Evolutionary conservation across 106 monocot genomes (phyloP).

Genomic region (Dendrobium huoshanense): DNA sequence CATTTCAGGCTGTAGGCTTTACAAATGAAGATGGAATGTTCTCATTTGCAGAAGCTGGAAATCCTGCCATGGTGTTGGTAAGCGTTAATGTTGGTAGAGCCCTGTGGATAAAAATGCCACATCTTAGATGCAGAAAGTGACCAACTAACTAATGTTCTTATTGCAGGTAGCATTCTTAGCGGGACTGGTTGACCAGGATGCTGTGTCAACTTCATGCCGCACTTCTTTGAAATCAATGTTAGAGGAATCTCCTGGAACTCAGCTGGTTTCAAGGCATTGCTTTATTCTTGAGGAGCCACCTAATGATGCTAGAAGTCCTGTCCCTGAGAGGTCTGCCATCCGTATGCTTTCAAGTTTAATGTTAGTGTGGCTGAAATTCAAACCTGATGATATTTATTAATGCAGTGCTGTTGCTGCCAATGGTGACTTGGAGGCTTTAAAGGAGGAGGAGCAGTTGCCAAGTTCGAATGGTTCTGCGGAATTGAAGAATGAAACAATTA

Average conservation of each 20-base stretch:
- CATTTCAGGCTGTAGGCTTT: conserved; percentile 63
- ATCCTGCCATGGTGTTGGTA: conserved; percentile 89
- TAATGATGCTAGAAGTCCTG: conserved; percentile 32
- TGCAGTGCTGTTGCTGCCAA: conserved; percentile 22
- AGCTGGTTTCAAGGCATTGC: conserved; percentile 87
- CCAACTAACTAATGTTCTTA: not conserved
- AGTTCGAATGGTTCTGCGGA: conserved; percentile 17
- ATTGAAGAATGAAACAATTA: conserved; percentile 10
- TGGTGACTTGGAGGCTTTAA: conserved; percentile 19
- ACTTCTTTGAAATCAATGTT: conserved; percentile 81
- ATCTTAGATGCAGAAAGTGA: not conserved
- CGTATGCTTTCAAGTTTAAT: conserved; percentile 2
- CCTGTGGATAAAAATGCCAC: not conserved
- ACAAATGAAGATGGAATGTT: conserved; percentile 32
- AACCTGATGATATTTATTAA: conserved; percentile 15
- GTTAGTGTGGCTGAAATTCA: not conserved
- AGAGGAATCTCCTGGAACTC: conserved; percentile 71
- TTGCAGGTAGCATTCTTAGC: conserved; percentile 81
- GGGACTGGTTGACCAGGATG: conserved; percentile 49
- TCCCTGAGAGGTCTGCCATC: conserved; percentile 37
- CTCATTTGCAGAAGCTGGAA: conserved; percentile 90
- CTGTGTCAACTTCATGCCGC: conserved; percentile 32
- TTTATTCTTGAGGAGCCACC: conserved; percentile 85
- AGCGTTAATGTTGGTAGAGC: conserved; percentile 5
- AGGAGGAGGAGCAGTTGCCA: conserved; percentile 29